These are phyloP conservation scores for Hemisphaericaspora nanyangensis DNA, from an alignment of 805 yeast species.

Conservation along the genomic window DNA sequence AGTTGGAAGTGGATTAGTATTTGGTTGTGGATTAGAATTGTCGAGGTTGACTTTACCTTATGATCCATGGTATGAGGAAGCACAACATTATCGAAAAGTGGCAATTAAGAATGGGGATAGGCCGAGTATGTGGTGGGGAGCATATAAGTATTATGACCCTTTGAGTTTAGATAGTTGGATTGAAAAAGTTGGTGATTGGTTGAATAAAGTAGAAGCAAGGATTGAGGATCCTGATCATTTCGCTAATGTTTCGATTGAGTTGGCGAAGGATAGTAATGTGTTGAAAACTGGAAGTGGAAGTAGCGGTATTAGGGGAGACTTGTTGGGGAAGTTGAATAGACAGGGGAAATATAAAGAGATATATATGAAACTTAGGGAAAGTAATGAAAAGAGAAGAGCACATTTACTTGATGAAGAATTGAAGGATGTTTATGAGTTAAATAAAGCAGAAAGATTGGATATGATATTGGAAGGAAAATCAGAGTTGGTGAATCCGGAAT, in stretches of 20 bases:
- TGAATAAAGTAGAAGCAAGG: conserved; percentile 11
- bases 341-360: conserved; percentile 28
- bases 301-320: too few relatives aligned
- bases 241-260: conserved; percentile 4
- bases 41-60: conserved; percentile 43
- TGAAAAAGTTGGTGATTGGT: conserved; percentile 18
- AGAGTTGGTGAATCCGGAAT: conserved; percentile 22
- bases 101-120: conserved; percentile 47
- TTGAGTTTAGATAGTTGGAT: conserved; percentile 41
- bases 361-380: conserved; percentile 21
- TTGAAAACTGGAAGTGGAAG: background rate
- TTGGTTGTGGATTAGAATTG: conserved; percentile 54
- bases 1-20: conserved; percentile 46
- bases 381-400: conserved; percentile 18
- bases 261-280: conserved; percentile 3
- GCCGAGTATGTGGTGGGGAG: conserved; percentile 66
- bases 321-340: conserved; percentile 7
- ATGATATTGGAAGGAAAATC: conserved; percentile 30
- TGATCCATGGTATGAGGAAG: conserved; percentile 77
- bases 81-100: conserved; percentile 47
- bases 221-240: conserved; percentile 7
- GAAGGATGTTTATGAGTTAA: conserved; percentile 30
- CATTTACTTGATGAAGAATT: conserved; percentile 24
- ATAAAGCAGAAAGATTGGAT: conserved; percentile 34
- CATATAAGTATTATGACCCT: conserved; percentile 50